phyloP scores from a whole-genome alignment of 495 filamentous ascomycete genomes.

The Letharia lupina region DNA sequence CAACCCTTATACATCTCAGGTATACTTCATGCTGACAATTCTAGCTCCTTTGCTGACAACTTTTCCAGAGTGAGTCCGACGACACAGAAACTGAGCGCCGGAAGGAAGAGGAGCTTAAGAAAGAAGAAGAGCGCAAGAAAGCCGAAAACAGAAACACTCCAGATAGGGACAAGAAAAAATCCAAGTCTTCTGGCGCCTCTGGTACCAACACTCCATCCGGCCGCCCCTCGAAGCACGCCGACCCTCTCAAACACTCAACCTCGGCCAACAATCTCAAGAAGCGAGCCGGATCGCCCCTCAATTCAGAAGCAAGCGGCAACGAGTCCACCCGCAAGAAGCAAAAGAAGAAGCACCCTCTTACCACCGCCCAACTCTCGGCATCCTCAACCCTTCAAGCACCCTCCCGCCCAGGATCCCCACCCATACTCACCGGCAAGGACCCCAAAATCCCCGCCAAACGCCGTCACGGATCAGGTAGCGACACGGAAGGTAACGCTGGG shows the following conservation, averaged over 20 bases:
- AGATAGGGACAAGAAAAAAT: slow-evolving; percentile 30
- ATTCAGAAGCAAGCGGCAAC: slow-evolving; percentile 83
- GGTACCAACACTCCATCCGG: slow-evolving; percentile 69
- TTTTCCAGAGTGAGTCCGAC: slow-evolving; percentile 28
- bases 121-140: slow-evolving; percentile 52
- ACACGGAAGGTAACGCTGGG: slow-evolving; percentile 66
- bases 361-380: slow-evolving; percentile 26
- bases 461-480: slow-evolving; percentile 57
- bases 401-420: slow-evolving; percentile 39
- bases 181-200: slow-evolving; percentile 47
- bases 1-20: slow-evolving; percentile 64
- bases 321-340: slow-evolving; percentile 83
- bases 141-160: slow-evolving; percentile 26
- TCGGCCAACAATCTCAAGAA: slow-evolving; percentile 54
- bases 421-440: slow-evolving; percentile 30
- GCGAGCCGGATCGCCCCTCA: slow-evolving; percentile 74
- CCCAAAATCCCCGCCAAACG: slow-evolving; percentile 35
- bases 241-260: slow-evolving; percentile 48
- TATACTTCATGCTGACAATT: slow-evolving; percentile 19
- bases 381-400: slow-evolving; percentile 47
- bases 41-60: slow-evolving; percentile 8
- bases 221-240: slow-evolving; percentile 41
- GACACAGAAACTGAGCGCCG: slow-evolving; percentile 41
- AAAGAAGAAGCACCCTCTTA: slow-evolving; percentile 53
- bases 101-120: slow-evolving; percentile 65